Conservation (phyloP, 371 early-diverging fungal species). For the Entomophthora muscae region DNA sequence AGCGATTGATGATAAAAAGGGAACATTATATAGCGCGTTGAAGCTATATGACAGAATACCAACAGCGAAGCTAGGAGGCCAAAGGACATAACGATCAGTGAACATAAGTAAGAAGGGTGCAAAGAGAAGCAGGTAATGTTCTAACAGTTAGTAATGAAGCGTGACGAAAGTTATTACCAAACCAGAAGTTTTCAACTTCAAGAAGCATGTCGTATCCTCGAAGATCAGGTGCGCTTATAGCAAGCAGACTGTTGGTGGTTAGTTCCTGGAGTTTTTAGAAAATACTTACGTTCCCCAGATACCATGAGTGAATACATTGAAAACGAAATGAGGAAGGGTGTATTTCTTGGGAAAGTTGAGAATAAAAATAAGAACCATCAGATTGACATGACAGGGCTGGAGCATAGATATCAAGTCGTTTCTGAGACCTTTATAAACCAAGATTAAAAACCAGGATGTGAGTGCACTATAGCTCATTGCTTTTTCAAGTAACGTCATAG, state of each 20-base stretch:
- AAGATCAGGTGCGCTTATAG: constrained; percentile 32
- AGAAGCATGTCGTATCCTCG: constrained; percentile 27
- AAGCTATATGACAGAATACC: constrained; percentile 30
- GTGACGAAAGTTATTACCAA: constrained; percentile 19
- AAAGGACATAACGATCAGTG: constrained; percentile 29
- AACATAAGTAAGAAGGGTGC: constrained; percentile 38
- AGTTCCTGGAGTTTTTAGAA: neutral
- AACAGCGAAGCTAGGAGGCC: constrained; percentile 27
- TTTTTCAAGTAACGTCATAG: constrained; percentile 1
- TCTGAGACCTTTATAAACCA: neutral
- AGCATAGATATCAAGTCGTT: constrained; percentile 15
- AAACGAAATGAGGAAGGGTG: constrained; percentile 23
- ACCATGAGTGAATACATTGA: constrained; percentile 39
- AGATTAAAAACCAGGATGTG: neutral
- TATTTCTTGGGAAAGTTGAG: constrained; percentile 23
- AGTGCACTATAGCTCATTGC: neutral
- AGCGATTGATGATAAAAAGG: constrained; percentile 27
- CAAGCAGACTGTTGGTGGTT: constrained; percentile 20
- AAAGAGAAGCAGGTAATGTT: constrained; percentile 28
- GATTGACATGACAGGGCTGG: constrained; percentile 46
- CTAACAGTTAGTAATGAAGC: constrained; percentile 13
- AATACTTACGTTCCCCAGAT: constrained; percentile 31
- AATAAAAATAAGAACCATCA: constrained; percentile 25
- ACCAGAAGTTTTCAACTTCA: constrained; percentile 37
- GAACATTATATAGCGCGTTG: constrained; percentile 34